Conservation (phyloP, 2,329 filamentous ascomycete genomes). For the Chalara sp. region DNA sequence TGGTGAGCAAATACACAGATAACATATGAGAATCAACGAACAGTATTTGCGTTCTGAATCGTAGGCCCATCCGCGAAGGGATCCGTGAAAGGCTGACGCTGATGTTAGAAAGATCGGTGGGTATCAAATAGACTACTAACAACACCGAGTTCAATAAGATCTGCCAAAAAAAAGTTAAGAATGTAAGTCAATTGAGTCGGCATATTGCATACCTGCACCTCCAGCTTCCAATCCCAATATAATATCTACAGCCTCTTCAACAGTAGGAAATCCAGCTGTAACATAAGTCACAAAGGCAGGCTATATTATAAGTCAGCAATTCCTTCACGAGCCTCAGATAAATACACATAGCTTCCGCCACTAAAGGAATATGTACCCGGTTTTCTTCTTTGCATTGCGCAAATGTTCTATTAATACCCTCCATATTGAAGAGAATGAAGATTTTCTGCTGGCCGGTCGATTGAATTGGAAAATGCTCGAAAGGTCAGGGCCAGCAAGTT, state of each 20-base stretch:
- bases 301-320: conserved; percentile 14
- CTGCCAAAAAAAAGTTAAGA: conserved; percentile 36
- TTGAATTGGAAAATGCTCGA: too few relatives aligned
- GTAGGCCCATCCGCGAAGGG: conserved; percentile 97
- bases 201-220: conserved; percentile 63
- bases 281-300: conserved; percentile 87
- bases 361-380: conserved; percentile 26
- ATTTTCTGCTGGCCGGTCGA: too few relatives aligned
- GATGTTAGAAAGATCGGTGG: too few relatives aligned
- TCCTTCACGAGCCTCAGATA: conserved; percentile 6
- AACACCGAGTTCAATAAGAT: conserved; percentile 91
- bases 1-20: conserved; percentile 10
- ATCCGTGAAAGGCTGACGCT: conserved; percentile 95
- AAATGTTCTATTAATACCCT: conserved; percentile 48
- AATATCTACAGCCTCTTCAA: conserved; percentile 76
- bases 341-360: not conserved
- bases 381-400: conserved; percentile 48
- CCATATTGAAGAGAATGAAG: conserved; percentile 28
- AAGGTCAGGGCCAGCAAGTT: too few relatives aligned
- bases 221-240: conserved; percentile 87
- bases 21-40: conserved; percentile 29
- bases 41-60: conserved; percentile 91
- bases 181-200: not conserved
- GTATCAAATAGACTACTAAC: too few relatives aligned
- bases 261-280: conserved; percentile 83